Conservation (phyloP, 106 monocot species). For the Dioscorea dumetorum region DNA sequence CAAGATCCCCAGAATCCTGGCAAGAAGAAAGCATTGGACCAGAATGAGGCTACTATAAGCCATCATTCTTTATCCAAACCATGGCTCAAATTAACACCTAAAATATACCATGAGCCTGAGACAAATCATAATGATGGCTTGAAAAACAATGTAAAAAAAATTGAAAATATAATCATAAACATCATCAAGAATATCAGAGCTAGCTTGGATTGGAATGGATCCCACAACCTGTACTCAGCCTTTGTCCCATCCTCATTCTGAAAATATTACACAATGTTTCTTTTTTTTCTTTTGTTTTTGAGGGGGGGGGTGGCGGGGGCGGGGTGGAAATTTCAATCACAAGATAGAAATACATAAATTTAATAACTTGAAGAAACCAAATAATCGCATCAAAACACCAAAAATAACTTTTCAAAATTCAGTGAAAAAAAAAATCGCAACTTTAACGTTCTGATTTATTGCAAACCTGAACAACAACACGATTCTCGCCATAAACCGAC, state of each 20-base stretch:
- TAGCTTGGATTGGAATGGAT: constrained; percentile 90
- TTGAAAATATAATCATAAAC: no score
- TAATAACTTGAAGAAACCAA: not conserved
- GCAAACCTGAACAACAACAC: constrained; percentile 77
- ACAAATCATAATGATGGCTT: no score
- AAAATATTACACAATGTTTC: not conserved
- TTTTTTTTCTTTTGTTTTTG: no score
- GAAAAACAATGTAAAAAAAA: no score
- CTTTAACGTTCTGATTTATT: not conserved
- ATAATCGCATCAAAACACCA: not conserved
- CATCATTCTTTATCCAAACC: not conserved
- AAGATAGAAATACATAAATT: not conserved
- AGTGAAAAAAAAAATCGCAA: not conserved
- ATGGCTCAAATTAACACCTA: no score
- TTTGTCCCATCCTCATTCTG: constrained; percentile 92
- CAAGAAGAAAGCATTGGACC: not conserved
- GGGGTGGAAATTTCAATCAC: not conserved
- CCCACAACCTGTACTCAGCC: constrained; percentile 88
- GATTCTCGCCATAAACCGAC: constrained; percentile 93
- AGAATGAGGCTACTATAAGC: not conserved
- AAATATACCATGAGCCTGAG: no score
- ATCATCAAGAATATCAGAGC: constrained; percentile 19
- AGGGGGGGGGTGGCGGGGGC: no score
- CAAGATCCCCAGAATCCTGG: constrained; percentile 63
- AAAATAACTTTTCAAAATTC: no score